These are phyloP conservation scores for Mycena belliarum DNA, from an alignment of 768 basidiomycete species.

Conservation along the genomic window DNA sequence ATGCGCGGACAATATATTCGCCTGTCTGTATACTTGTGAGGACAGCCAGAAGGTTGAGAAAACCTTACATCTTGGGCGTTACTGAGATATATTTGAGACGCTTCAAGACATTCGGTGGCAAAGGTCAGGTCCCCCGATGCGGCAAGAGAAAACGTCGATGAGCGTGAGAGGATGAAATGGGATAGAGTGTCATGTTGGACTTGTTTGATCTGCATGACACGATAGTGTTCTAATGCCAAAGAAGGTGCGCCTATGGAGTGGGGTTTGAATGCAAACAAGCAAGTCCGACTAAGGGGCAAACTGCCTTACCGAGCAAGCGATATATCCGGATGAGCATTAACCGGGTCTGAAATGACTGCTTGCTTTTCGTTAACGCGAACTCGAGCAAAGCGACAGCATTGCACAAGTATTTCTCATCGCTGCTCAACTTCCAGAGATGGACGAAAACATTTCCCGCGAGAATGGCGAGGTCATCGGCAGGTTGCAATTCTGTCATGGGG, in stretches of 20 bases:
- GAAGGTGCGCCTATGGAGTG: constrained; percentile 62
- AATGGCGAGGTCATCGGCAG: constrained; percentile 81
- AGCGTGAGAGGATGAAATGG: constrained; percentile 76
- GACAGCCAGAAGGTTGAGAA: not conserved
- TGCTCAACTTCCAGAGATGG: constrained; percentile 58
- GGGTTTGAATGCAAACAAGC: not conserved
- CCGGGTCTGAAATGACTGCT: constrained; percentile 77
- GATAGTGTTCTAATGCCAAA: constrained; percentile 77
- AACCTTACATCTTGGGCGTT: constrained; percentile 75
- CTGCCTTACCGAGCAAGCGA: constrained; percentile 67
- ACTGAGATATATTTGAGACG: constrained; percentile 77
- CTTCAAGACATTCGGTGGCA: constrained; percentile 73
- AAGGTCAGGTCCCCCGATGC: constrained; percentile 75
- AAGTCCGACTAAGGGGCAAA: not conserved
- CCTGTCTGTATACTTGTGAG: constrained; percentile 51
- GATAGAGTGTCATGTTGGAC: constrained; percentile 90
- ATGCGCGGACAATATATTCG: constrained; percentile 80
- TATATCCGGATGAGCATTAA: constrained; percentile 80
- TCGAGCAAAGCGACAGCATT: constrained; percentile 70
- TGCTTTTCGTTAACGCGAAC: constrained; percentile 69
- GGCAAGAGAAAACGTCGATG: constrained; percentile 77
- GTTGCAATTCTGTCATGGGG: constrained; percentile 79
- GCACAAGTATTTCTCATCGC: constrained; percentile 59
- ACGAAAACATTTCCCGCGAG: constrained; percentile 71
- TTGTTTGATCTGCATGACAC: constrained; percentile 75